These are phyloP conservation scores for Silene latifolia DNA, from an alignment of 148 eudicot species.

Conservation along the genomic window DNA sequence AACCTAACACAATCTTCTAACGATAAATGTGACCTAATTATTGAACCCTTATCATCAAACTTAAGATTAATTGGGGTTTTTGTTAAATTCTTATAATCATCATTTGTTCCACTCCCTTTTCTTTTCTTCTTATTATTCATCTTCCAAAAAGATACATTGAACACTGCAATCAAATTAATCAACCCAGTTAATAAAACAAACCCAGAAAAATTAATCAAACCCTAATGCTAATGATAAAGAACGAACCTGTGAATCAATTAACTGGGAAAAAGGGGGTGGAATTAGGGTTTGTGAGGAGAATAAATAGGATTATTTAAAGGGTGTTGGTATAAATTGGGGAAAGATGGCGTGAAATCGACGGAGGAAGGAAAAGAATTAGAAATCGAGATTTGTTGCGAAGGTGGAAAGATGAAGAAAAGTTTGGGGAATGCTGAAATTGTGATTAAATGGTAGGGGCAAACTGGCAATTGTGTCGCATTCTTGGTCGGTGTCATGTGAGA, in stretches of 20 bases:
- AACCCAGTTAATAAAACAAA: not conserved
- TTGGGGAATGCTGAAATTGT: no score
- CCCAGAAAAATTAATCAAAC: not conserved
- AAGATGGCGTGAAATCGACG: not conserved
- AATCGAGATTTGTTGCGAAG: no score
- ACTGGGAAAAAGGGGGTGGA: not conserved
- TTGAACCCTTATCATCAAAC: constrained; percentile 41
- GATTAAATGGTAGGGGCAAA: no score
- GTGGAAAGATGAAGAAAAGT: no score
- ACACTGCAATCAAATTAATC: not conserved
- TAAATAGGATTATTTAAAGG: not conserved
- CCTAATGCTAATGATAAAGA: not conserved
- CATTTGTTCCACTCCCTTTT: constrained; percentile 57
- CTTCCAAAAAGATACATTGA: not conserved
- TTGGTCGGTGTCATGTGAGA: no score
- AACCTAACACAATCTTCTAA: constrained; percentile 58
- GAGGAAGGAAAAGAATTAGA: no score
- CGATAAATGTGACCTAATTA: constrained; percentile 56
- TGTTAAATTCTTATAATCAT: constrained; percentile 21
- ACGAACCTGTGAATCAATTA: constrained; percentile 12
- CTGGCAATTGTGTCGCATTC: no score
- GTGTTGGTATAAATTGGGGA: no score
- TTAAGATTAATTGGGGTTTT: constrained; percentile 10
- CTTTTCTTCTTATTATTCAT: constrained; percentile 61
- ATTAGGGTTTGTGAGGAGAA: constrained; percentile 3